A percentile compares a stretch with the other conserved stretches of the same genome.
Evolutionary conservation across 768 basidiomycete species (phyloP).

Genomic region (Fomitopsis serialis): DNA sequence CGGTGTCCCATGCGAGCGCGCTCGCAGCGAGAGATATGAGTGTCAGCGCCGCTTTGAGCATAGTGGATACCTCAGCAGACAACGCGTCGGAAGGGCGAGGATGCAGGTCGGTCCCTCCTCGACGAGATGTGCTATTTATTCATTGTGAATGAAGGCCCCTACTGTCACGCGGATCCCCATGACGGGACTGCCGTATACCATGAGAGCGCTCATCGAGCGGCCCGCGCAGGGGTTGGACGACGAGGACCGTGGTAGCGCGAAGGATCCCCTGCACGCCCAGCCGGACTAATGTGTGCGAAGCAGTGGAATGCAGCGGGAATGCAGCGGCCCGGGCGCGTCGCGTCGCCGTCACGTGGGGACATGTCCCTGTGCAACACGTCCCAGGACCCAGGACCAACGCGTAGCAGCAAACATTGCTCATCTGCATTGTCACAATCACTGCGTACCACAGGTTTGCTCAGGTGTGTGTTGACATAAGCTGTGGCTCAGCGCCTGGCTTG

Average conservation of each 20-base stretch:
- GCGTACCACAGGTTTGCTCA: too few relatives aligned
- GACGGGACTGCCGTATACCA: background rate
- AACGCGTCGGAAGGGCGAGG: background rate
- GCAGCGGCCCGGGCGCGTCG: background rate
- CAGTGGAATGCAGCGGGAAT: background rate
- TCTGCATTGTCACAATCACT: too few relatives aligned
- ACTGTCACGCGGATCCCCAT: background rate
- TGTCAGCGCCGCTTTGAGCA: background rate
- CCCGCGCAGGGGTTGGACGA: background rate
- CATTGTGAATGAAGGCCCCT: background rate
- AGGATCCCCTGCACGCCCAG: background rate
- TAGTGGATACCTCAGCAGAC: background rate
- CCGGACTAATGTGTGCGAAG: background rate
- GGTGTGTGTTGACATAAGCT: too few relatives aligned
- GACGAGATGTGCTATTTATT: background rate
- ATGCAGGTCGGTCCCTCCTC: background rate
- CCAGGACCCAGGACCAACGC: too few relatives aligned
- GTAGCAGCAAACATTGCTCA: too few relatives aligned
- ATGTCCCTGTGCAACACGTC: too few relatives aligned
- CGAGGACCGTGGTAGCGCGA: background rate
- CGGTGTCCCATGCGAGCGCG: conserved; percentile 9
- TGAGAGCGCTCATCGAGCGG: background rate
- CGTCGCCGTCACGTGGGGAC: background rate
- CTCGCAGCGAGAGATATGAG: conserved; percentile 1
- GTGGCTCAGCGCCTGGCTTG: too few relatives aligned